These are phyloP conservation scores for Ploettnerulaceae sp. DNA, from an alignment of 2,329 filamentous ascomycete species.

Conservation along the genomic window DNA sequence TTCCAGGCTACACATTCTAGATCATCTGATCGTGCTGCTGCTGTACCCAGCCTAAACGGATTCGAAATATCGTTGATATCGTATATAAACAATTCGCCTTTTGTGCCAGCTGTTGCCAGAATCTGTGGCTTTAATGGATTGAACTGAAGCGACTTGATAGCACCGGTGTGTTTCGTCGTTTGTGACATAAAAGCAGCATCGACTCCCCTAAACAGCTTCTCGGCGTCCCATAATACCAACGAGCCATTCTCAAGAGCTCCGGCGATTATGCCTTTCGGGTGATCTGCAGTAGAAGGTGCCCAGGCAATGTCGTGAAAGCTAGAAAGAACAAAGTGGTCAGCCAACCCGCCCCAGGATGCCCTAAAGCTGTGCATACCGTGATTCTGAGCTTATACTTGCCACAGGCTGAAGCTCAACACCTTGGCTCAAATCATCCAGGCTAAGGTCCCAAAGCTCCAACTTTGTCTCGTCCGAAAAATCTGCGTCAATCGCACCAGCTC, in stretches of 20 bases:
- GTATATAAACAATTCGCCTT: constrained; percentile 94
- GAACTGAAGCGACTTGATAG: constrained; percentile 94
- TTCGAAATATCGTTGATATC: constrained; percentile 86
- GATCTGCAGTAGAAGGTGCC: constrained; percentile 74
- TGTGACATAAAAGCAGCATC: constrained; percentile 77
- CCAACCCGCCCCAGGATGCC: constrained; percentile 5
- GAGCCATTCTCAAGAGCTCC: constrained; percentile 93
- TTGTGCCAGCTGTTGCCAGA: constrained; percentile 85
- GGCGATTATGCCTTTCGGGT: constrained; percentile 84
- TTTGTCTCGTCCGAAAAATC: constrained; percentile 98
- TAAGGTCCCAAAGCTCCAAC: constrained; percentile 92
- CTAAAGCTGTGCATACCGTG: constrained; percentile 58
- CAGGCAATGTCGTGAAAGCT: constrained; percentile 98
- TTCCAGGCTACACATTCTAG: constrained; percentile 98
- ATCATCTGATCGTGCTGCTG: constrained; percentile 85
- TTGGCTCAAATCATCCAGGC: constrained; percentile 69
- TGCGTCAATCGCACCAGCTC: constrained; percentile 89
- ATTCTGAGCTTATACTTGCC: constrained; percentile 79
- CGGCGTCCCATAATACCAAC: constrained; percentile 89
- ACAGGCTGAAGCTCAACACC: constrained; percentile 81
- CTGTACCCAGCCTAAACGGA: constrained; percentile 82
- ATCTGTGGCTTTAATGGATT: constrained; percentile 90
- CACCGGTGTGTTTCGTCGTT: constrained; percentile 83
- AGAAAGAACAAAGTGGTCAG: constrained; percentile 16
- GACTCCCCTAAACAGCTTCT: constrained; percentile 53